phyloP scores from a whole-genome alignment of 208 protist species.

The Leishmania gerbilli region DNA sequence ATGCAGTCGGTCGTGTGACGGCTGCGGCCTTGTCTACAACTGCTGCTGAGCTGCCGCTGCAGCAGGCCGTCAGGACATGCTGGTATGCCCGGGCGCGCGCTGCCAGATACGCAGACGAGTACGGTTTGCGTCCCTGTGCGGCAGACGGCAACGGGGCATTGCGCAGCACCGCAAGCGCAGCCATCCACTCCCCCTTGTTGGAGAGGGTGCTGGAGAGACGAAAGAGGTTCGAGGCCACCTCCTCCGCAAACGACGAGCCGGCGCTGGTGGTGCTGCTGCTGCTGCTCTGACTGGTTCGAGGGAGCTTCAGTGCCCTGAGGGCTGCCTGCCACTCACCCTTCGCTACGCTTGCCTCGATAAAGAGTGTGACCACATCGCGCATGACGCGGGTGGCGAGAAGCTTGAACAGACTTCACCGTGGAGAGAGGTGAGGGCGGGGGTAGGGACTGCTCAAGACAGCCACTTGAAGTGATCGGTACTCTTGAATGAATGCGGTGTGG shows the following conservation, averaged over 20 bases:
- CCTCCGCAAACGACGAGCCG: neutral
- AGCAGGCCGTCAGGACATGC: constrained; percentile 9
- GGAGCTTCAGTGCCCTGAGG: constrained; percentile 16
- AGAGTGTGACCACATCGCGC: constrained; percentile 28
- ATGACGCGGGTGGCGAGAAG: constrained; percentile 4
- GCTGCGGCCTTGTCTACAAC: neutral
- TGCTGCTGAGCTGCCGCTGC: constrained; percentile 1
- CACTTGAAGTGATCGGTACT: neutral
- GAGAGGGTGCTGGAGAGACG: constrained; percentile 17
- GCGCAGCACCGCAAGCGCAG: constrained; percentile 19
- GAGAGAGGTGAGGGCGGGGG: neutral
- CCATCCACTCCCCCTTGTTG: constrained; percentile 6
- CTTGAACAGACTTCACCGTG: neutral
- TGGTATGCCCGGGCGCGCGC: constrained; percentile 26
- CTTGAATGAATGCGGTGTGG: neutral
- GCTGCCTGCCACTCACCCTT: constrained; percentile 34
- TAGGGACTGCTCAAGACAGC: neutral
- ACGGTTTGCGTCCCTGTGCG: neutral
- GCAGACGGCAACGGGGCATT: neutral
- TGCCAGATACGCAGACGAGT: constrained; percentile 18
- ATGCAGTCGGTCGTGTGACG: neutral
- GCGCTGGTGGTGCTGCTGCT: neutral
- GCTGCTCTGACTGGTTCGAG: neutral
- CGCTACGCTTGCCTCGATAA: constrained; percentile 30
- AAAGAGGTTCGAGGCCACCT: neutral